Conservation (phyloP, 176 grass and related monocot species). For the Eleusine indica region DNA sequence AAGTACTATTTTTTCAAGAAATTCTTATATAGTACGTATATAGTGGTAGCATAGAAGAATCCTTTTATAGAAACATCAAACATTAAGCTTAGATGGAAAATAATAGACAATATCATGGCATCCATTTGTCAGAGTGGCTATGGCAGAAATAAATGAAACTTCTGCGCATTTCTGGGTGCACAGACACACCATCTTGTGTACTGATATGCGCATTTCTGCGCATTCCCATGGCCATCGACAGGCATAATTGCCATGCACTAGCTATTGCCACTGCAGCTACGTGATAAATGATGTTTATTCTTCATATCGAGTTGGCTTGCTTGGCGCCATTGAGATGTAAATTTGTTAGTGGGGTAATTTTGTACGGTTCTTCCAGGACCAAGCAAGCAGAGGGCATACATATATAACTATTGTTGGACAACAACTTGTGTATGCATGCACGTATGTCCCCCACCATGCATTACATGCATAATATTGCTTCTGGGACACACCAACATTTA, state of each 20-base stretch:
- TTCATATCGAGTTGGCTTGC: slow-evolving; percentile 9
- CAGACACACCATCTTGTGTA: background rate
- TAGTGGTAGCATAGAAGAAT: too few relatives aligned
- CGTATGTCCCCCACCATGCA: slow-evolving; percentile 35
- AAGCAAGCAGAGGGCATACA: background rate
- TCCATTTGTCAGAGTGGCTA: too few relatives aligned
- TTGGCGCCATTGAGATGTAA: background rate
- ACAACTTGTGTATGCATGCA: slow-evolving; percentile 29
- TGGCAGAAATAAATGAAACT: background rate
- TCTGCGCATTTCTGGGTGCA: background rate
- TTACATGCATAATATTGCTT: background rate
- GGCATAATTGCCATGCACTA: slow-evolving; percentile 10
- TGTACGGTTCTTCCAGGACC: background rate
- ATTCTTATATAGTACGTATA: background rate
- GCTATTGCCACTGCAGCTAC: background rate
- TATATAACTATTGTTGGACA: background rate
- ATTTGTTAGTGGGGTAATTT: background rate
- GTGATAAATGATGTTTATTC: slow-evolving; percentile 24
- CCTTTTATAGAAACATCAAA: background rate
- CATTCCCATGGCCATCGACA: background rate
- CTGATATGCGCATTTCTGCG: background rate
- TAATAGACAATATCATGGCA: too few relatives aligned
- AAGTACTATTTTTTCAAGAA: background rate
- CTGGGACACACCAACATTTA: slow-evolving; percentile 3
- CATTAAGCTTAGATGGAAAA: background rate